phyloP scores from a whole-genome alignment of 225 moss, liverwort and hornwort species.

The Polytrichum formosum region DNA sequence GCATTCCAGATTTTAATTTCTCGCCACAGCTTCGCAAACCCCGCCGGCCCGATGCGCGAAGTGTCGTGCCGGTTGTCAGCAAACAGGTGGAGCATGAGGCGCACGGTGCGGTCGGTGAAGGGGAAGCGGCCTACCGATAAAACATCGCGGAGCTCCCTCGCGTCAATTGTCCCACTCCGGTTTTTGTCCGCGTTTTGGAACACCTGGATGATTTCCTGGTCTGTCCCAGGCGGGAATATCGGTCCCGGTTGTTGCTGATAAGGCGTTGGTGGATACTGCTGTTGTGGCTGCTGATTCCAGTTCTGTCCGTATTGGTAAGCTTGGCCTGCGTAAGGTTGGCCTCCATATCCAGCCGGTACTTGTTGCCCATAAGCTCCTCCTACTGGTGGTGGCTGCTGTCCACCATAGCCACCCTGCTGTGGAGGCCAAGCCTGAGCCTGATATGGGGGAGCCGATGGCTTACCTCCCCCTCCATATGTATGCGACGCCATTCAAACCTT shows the following conservation, averaged over 20 bases:
- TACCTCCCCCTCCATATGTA: no score
- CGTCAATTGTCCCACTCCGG: conserved; percentile 35
- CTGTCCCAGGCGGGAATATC: conserved; percentile 34
- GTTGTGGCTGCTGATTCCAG: not conserved
- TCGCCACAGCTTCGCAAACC: conserved; percentile 69
- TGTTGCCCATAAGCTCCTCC: conserved; percentile 6
- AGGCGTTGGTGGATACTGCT: not conserved
- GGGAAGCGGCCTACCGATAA: conserved; percentile 37
- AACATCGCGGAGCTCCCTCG: conserved; percentile 24
- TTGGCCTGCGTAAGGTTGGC: not conserved
- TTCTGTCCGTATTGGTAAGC: not conserved
- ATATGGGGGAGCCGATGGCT: not conserved
- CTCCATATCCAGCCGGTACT: not conserved
- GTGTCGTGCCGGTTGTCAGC: conserved; percentile 37
- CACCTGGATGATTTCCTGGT: conserved; percentile 24
- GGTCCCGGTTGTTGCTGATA: conserved; percentile 4
- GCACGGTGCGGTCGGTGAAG: conserved; percentile 66
- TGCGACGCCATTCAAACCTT: no score
- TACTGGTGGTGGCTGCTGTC: not conserved
- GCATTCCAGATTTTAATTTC: conserved; percentile 60
- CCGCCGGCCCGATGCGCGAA: conserved; percentile 50
- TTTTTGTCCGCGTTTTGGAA: conserved; percentile 46
- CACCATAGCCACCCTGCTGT: conserved; percentile 2
- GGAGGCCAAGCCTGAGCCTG: conserved; percentile 4
- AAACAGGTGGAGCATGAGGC: conserved; percentile 80